Base-by-base conservation (phyloP, 108 stramenopile genomes). In the Parmales sp. region DNA sequence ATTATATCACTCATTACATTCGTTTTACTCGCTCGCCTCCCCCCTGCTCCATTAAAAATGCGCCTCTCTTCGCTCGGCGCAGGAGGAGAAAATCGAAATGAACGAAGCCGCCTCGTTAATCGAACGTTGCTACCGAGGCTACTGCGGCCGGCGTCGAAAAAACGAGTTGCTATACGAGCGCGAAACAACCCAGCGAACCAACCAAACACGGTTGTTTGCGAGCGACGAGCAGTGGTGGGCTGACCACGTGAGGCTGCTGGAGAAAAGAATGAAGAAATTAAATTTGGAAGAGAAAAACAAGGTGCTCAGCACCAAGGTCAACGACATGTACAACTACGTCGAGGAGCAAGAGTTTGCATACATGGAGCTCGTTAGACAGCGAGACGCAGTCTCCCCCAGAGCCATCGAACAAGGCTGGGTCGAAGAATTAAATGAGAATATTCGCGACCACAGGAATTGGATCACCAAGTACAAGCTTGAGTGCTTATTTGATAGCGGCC, bases 161-260 rank as follows among this genome's bases (percentile, higher is more conserved):
- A 72, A 66, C 67, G 37, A 49, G 45, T 25, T 31, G 46, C 54
- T 72, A 31, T 67, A 65, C 45, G 63, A 11, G 43, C 51, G 69
- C 7, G 69, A 64, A 45, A 63, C 69, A 18, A 19, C 23, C 38
- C 25, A 11, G 25, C 18, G 63, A 36, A 16, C 20, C 34, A 39
- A 67, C 66, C 45, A 45, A 1, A 1, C 44, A 8, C 8, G 41
- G 22, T 64, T 28, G 5, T 37, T 60, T 9, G 63, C 45, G 7
- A 11, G 38, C 5, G 69, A 70, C 37, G 63, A 63, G 63, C 19
- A 46, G 28, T 44, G 2, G n/a, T 4, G 20, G 44, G 1, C 5
- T 1, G 39, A 43, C 36, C 13, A 46, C 29, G 38, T 26, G 1
- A 20, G 38, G 39, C 13, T 39, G 2, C 23, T 36, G 13, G 23